Evolutionary conservation across 345 rosid species (phyloP).

Genomic region (Salix udensis): DNA sequence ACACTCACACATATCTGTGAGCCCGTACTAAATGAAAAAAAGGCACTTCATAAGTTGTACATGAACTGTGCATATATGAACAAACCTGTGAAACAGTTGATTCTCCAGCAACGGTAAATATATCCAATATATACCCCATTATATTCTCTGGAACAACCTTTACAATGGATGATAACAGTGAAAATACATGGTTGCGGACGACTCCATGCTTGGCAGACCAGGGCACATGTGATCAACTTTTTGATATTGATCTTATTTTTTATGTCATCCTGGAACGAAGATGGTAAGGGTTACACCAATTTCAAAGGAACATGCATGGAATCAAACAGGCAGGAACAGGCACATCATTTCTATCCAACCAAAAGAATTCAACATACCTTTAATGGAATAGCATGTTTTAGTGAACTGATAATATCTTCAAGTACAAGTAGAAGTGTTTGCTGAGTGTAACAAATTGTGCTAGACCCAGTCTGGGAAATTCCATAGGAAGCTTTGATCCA

Average conservation of each 20-base stretch:
- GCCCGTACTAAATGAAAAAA: background rate
- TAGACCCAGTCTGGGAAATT: constrained; percentile 31
- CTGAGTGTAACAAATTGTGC: constrained; percentile 42
- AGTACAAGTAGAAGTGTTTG: constrained; percentile 63
- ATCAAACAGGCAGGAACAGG: background rate
- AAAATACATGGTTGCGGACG: constrained; percentile 59
- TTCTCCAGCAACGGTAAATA: constrained; percentile 69
- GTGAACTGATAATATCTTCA: constrained; percentile 58
- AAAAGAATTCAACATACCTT: constrained; percentile 46
- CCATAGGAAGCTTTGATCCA: constrained; percentile 39
- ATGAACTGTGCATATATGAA: constrained; percentile 18
- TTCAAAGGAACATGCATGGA: constrained; percentile 7
- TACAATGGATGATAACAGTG: constrained; percentile 54
- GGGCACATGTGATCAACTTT: constrained; percentile 68
- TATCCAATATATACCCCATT: constrained; percentile 56
- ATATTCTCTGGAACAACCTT: constrained; percentile 60
- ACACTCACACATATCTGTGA: background rate
- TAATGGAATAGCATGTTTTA: constrained; percentile 23
- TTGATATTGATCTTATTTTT: constrained; percentile 42
- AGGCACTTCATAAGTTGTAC: background rate
- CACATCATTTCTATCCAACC: constrained; percentile 3
- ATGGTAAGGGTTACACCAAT: constrained; percentile 4
- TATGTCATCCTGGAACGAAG: constrained; percentile 51
- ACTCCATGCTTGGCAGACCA: constrained; percentile 50
- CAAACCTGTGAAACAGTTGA: constrained; percentile 81